These are phyloP conservation scores for Corymbia calophylla DNA, from an alignment of 441 rosid genomes.

Conservation along the genomic window DNA sequence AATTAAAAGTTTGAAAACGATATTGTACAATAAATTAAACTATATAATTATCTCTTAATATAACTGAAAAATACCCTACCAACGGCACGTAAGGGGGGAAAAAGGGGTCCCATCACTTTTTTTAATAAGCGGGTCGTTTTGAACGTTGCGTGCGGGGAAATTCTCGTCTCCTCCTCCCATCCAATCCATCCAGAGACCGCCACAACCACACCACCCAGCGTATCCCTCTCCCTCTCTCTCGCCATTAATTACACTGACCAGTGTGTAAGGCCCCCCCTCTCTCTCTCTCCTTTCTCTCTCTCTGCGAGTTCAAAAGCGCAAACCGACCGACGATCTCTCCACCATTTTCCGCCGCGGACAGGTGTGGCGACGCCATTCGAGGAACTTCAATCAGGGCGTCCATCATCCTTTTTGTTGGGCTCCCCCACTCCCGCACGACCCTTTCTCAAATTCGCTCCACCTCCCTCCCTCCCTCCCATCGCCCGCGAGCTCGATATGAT, in stretches of 20 bases:
- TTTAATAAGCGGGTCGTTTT: not conserved
- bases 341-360: not conserved
- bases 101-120: accelerated
- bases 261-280: not conserved
- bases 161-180: not conserved
- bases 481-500: not conserved
- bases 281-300: not conserved
- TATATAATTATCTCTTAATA: too few relatives aligned
- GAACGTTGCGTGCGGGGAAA: not conserved
- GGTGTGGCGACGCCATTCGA: not conserved
- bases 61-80: not conserved
- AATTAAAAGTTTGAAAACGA: too few relatives aligned
- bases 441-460: not conserved
- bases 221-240: not conserved
- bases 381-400: not conserved
- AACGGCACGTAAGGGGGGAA: not conserved
- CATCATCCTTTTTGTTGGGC: not conserved
- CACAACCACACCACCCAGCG: not conserved
- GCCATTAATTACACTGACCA: not conserved
- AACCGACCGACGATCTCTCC: not conserved
- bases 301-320: not conserved
- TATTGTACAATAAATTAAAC: too few relatives aligned
- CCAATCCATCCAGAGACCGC: not conserved
- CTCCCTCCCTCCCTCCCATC: not conserved
- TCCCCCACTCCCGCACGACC: not conserved